These are phyloP conservation scores for Turnera subulata DNA, from an alignment of 345 rosid genomes.

Conservation along the genomic window DNA sequence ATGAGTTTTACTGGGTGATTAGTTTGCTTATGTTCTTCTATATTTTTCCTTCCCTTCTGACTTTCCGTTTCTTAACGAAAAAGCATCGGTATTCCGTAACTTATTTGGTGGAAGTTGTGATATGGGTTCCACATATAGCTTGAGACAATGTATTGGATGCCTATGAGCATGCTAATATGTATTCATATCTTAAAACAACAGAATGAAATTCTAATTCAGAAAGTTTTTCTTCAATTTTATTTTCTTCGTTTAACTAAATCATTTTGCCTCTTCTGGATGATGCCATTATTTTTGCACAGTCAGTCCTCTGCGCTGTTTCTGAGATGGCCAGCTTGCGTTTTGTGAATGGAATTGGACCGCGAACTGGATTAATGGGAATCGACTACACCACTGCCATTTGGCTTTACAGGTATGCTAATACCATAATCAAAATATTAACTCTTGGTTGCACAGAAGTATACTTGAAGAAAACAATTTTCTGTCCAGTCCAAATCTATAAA, in stretches of 20 bases:
- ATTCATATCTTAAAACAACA: neutral
- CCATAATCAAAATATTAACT: neutral
- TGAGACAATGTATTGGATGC: too few species aligned
- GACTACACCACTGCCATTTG: slow-evolving; percentile 72
- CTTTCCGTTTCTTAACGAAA: too few species aligned
- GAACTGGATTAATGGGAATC: slow-evolving; percentile 73
- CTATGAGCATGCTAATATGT: neutral
- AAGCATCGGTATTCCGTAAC: too few species aligned
- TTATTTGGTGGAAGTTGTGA: too few species aligned
- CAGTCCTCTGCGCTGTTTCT: slow-evolving; percentile 73
- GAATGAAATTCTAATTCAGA: slow-evolving; percentile 1
- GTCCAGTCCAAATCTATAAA: neutral
- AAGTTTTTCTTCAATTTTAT: neutral
- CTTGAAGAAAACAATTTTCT: neutral
- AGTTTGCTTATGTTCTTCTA: too few species aligned
- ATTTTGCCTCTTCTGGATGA: neutral
- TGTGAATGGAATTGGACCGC: slow-evolving; percentile 52
- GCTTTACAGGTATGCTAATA: slow-evolving; percentile 68
- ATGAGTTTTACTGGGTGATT: neutral
- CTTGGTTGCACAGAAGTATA: neutral
- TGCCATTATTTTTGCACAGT: slow-evolving; percentile 32
- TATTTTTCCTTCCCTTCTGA: too few species aligned
- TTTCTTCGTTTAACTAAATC: neutral
- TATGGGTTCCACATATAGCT: too few species aligned
- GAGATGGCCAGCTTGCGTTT: slow-evolving; percentile 83